Evolutionary conservation across 495 filamentous ascomycete genomes (phyloP), one percentile per base, ranked within the genome.

Genomic region (Trichocladium antarcticum): DNA sequence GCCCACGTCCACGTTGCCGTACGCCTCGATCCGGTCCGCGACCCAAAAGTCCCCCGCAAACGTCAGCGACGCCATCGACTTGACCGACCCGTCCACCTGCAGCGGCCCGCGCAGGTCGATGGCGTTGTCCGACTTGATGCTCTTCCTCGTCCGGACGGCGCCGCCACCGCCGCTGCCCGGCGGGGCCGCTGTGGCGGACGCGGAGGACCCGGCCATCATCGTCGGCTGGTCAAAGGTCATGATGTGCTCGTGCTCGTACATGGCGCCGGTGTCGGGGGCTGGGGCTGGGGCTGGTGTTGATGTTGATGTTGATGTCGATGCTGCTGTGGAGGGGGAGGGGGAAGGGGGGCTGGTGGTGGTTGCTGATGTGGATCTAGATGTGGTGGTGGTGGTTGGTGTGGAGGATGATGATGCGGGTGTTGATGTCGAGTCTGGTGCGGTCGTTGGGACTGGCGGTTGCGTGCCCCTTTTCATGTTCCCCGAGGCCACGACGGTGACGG

Each of bases 71-170:
- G 59, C 53, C 49, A 61, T 60, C 3, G 65, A 69, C 54, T 66
- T 64, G 56, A 69, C 65, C 1, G 59, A 66, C 4, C 66, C 66
- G 42, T 62, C 58, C 12, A 69, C 58, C 36, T 69, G 59, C 55
- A 69, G 51, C 5, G 66, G 66, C 4, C 66, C 66, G 28, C 57
- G 47, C 19, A 68, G 57, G 21, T 55, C 50, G 20, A 68, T 42
- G 12, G 58, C 49, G 15, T 50, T 36, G 22, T 65, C 65, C 15
- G 59, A 62, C 36, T 61, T 57, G 61, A 69, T 61, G 47, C 48
- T 54, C 47, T 59, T 63, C 43, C 51, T 63, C 47, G 56, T 61
- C 39, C 51, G 59, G 34, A 59, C 39, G 1, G 12, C 38, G 7
- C 41, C 39, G 17, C 22, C 12, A 12, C 31, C 34, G 27, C 41